Evolutionary conservation across 768 basidiomycete species (phyloP), one percentile per base, ranked within the genome.

Genomic region (Xerocomellus chrysenteron): DNA sequence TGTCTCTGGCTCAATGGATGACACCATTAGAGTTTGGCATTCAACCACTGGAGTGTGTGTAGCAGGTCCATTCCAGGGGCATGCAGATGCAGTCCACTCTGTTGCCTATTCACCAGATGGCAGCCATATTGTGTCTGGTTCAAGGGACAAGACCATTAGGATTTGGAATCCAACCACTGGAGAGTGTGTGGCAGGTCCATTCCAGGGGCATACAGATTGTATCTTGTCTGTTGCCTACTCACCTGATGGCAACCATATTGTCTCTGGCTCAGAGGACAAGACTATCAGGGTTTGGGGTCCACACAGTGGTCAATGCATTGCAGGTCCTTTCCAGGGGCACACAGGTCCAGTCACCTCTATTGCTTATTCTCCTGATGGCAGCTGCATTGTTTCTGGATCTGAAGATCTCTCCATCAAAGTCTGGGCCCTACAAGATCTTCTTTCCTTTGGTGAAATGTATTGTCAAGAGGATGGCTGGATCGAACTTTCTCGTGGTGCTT

Each of bases 11-110:
- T 62, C 67, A 21, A 49, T 1, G 3, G 67, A 70, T 16, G 4
- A 37, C 0, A 69, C 65, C 24, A 61, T 71, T 26, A 59, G 54
- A n/a, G 24, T 69, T 13, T 73, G 65, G 70, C 21, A 67, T 41
- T 14, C 60, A 52, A 32, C 24, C 30, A 56, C 54, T 51, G 32
- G 55, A 52, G n/a, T 44, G 32, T 52, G 59, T 58, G 28, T 68
- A 30, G 55, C 54, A 50, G 60, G 48, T 30, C 64, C 62, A 42
- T 54, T 66, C 26, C 21, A 60, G 12, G 63, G 51, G 14, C 64
- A 73, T 17, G 60, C 56, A 39, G 45, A 47, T 51, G 50, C 39
- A 48, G 54, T 70, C 2, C 49, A 47, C 3, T 59, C 64, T 44
- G 44, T 68, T 49, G 61, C 57, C 4, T 58, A 65, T 33, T 73